These are phyloP conservation scores for Pseudogymnoascus sp. DNA, from an alignment of 2,329 filamentous ascomycete genomes.

Conservation along the genomic window DNA sequence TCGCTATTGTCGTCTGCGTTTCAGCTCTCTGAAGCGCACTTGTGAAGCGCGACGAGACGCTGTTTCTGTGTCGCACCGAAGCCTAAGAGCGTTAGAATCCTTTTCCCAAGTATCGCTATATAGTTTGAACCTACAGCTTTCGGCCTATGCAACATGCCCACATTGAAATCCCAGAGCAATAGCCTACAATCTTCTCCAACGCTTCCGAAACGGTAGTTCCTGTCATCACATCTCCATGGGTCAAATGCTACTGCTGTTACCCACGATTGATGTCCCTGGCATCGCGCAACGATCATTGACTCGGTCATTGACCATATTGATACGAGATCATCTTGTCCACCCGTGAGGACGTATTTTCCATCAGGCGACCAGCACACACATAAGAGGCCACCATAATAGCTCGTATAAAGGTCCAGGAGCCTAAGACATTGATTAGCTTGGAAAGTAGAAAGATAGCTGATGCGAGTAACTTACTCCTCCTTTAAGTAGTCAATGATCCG, in stretches of 20 bases:
- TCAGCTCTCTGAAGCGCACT: conserved; percentile 49
- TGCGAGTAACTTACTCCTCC: conserved; percentile 59
- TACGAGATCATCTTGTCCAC: conserved; percentile 90
- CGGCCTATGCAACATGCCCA: conserved; percentile 89
- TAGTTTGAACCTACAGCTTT: conserved; percentile 59
- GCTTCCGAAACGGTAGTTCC: conserved; percentile 91
- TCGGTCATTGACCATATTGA: conserved; percentile 92
- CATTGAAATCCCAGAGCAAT: conserved; percentile 93
- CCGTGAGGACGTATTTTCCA: conserved; percentile 89
- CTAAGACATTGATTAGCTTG: conserved; percentile 36
- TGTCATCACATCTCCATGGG: conserved; percentile 92
- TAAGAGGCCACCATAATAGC: conserved; percentile 87
- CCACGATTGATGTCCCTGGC: conserved; percentile 93
- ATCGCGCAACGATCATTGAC: conserved; percentile 76
- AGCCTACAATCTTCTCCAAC: conserved; percentile 90
- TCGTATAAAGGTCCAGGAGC: conserved; percentile 77
- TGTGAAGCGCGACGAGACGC: conserved; percentile 43
- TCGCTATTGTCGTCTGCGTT: conserved; percentile 52
- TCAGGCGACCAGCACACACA: conserved; percentile 98
- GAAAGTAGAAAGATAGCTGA: background rate
- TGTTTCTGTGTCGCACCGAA: conserved; percentile 47
- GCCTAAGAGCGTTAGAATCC: conserved; percentile 30
- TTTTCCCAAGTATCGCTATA: conserved; percentile 7
- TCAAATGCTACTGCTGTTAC: conserved; percentile 91
- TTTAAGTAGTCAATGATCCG: conserved; percentile 86